These are phyloP conservation scores for Candida stauntonica DNA, from an alignment of 805 yeast species.

Conservation along the genomic window DNA sequence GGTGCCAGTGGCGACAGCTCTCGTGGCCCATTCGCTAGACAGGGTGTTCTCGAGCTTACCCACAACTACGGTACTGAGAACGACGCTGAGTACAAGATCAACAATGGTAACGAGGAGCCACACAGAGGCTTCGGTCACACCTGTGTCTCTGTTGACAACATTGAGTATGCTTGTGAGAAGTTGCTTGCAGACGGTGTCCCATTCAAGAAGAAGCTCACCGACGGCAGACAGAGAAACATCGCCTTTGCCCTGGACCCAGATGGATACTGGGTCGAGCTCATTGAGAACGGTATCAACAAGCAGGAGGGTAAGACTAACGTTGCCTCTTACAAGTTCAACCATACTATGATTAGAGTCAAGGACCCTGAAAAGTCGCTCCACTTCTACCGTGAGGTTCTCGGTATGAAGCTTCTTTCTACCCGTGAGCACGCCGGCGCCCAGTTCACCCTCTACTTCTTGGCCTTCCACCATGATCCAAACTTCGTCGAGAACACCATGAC, in stretches of 20 bases:
- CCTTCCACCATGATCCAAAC: slow-evolving; percentile 50
- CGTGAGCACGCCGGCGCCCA: slow-evolving; percentile 60
- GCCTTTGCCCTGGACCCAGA: slow-evolving; percentile 96
- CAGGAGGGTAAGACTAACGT: slow-evolving; percentile 36
- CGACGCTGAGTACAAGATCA: slow-evolving; percentile 50
- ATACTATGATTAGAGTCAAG: slow-evolving; percentile 88
- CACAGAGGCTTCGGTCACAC: slow-evolving; percentile 92
- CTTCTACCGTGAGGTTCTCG: slow-evolving; percentile 76
- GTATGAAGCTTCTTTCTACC: slow-evolving; percentile 67
- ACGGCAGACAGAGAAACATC: slow-evolving; percentile 89
- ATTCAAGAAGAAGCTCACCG: slow-evolving; percentile 79
- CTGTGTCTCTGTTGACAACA: slow-evolving; percentile 81
- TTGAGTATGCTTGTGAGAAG: slow-evolving; percentile 53
- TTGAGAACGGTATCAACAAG: slow-evolving; percentile 50
- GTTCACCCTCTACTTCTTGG: slow-evolving; percentile 84
- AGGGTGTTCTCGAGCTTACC: slow-evolving; percentile 79
- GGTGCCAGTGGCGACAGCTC: slow-evolving; percentile 3
- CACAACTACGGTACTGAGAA: slow-evolving; percentile 73
- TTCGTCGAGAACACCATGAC: slow-evolving; percentile 39
- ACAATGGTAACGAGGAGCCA: slow-evolving; percentile 83
- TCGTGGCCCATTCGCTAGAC: slow-evolving; percentile 21
- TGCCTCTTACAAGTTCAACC: slow-evolving; percentile 52
- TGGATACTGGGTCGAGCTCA: slow-evolving; percentile 93
- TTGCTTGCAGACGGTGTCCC: slow-evolving; percentile 59
- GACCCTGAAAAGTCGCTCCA: slow-evolving; percentile 73